Conservation (phyloP, 345 rosid genomes). For the Populus alba region DNA sequence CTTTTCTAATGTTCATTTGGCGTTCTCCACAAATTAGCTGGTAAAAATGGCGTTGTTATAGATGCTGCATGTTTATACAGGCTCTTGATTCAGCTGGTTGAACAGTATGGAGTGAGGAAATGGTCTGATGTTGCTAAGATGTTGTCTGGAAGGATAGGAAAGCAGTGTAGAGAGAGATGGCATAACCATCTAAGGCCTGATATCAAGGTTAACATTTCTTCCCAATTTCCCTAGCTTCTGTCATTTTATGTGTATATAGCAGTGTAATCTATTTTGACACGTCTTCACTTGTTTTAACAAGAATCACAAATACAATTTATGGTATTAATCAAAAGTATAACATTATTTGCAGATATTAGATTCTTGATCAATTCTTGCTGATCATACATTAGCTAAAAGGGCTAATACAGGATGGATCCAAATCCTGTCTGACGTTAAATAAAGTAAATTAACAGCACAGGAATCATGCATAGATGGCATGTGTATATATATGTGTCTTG, state of each 20-base stretch:
- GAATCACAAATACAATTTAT: neutral
- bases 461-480: slow-evolving; percentile 14
- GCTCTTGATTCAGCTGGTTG: slow-evolving; percentile 59
- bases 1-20: neutral
- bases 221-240: neutral
- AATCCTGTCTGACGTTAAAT: slow-evolving; percentile 8
- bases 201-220: slow-evolving; percentile 54
- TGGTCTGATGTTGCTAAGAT: slow-evolving; percentile 85
- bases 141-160: slow-evolving; percentile 85
- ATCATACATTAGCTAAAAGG: neutral
- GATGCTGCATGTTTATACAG: slow-evolving; percentile 26
- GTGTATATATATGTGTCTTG: neutral
- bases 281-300: neutral
- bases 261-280: neutral
- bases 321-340: neutral
- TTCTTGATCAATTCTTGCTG: neutral
- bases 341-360: neutral
- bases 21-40: neutral
- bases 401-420: neutral
- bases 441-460: neutral
- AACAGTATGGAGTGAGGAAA: slow-evolving; percentile 58
- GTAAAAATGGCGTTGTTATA: neutral
- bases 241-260: neutral
- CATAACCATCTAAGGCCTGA: slow-evolving; percentile 91
- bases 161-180: slow-evolving; percentile 98